Base-by-base conservation (phyloP, 257 asterid genomes). In the Nyctanthes arbortristis region DNA sequence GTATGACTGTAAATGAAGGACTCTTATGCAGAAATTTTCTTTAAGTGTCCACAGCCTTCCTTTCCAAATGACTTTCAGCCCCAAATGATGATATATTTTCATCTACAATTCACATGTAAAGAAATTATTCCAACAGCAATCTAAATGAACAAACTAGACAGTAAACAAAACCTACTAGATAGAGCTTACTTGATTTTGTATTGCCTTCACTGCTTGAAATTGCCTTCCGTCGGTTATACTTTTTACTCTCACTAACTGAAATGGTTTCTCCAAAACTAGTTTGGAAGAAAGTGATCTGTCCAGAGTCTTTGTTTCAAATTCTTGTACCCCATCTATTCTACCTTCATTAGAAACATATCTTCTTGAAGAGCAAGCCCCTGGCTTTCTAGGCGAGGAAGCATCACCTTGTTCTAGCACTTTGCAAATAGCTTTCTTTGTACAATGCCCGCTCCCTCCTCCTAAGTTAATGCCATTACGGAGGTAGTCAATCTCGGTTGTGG, bases 401-500 rank as follows among this genome's bases (percentile, higher is more conserved):
- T 55, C 73, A 58, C 24, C 27, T 60, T n/a, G 35, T 7, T 65
- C 45, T 11, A 57, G n/a, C 60, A n/a, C 35, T 31, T 28, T 20
- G 14, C 2, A 31, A 9, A 32, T 28, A 27, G 28, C 1, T 25
- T 36, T 34, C 65, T 49, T 27, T 36, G 43, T 36, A 68, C 31
- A 20, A 18, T 54, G 18, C 12, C 22, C 29, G 35, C 43, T 12
- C 40, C 32, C 14, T 39, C 61, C 63, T 55, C 36, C 66, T 25
- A 55, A 55, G 31, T 33, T 37, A 68, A 27, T 22, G 66, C 22
- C 24, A 4, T 3, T 65, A 5, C 7, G 14, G 1, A 7, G 60
- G 34, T 65, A 31, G 18, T 40, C n/a, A 55, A 65, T 36, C 55
- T 65, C 68, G 18, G 16, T 56, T 52, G 73, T 55, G 7, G 60